phyloP scores from a whole-genome alignment of 192 early-diverging fungal species.

The Mortierella hygrophila region DNA sequence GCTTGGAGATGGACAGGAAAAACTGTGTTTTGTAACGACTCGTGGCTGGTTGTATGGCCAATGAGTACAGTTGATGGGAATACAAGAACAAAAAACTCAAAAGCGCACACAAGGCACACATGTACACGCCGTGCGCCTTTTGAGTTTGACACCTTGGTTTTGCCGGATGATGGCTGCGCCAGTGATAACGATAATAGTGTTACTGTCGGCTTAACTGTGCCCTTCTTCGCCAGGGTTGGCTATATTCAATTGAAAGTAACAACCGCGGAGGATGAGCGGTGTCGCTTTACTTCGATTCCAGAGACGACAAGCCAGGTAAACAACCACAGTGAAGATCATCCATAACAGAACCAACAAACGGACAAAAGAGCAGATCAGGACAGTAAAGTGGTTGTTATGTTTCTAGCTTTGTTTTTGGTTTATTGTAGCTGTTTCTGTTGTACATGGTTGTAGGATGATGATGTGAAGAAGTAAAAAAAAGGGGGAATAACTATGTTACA shows the following conservation, averaged over 20 bases:
- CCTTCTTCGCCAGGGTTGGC: too few relatives aligned
- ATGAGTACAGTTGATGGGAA: background rate
- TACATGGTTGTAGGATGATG: background rate
- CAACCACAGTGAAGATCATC: background rate
- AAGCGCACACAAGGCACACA: too few relatives aligned
- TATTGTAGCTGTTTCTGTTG: background rate
- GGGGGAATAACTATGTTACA: background rate
- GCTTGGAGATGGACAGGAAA: background rate
- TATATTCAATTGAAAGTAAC: too few relatives aligned
- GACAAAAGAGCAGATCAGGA: background rate
- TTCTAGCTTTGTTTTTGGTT: background rate
- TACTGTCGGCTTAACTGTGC: too few relatives aligned
- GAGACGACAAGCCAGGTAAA: background rate
- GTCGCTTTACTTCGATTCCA: background rate
- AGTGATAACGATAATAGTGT: too few relatives aligned
- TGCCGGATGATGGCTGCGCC: too few relatives aligned
- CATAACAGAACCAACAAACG: background rate
- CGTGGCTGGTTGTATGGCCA: too few relatives aligned
- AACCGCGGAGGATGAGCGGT: too few relatives aligned
- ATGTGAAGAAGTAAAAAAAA: background rate
- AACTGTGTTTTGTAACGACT: background rate
- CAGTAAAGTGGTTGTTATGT: background rate
- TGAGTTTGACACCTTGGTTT: too few relatives aligned
- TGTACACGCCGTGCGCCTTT: too few relatives aligned
- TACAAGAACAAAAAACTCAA: background rate